Conservation (phyloP, 2,329 filamentous ascomycete species). For the Cordyceps tenuipes region DNA sequence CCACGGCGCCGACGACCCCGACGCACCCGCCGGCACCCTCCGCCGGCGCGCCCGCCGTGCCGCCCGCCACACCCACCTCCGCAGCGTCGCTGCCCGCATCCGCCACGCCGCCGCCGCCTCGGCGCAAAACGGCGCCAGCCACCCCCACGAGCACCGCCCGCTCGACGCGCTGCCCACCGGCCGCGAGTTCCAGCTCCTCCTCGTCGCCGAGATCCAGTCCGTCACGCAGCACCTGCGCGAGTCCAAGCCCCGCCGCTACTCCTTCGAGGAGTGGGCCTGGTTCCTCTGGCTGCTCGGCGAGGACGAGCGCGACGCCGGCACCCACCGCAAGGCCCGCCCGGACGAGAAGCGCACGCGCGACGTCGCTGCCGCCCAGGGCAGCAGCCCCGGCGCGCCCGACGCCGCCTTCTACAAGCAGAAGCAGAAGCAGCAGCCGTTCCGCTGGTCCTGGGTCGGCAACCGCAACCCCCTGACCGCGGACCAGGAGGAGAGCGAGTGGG, state of each 20-base stretch:
- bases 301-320: slow-evolving; percentile 44
- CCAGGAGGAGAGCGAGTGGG: slow-evolving; percentile 64
- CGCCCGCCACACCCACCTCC: not conserved
- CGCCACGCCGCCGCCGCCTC: slow-evolving; percentile 9
- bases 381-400: not conserved
- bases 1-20: not conserved
- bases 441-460: slow-evolving; percentile 68
- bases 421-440: slow-evolving; percentile 24
- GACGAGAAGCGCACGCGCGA: slow-evolving; percentile 17
- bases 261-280: slow-evolving; percentile 80
- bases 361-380: slow-evolving; percentile 4
- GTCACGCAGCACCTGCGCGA: slow-evolving; percentile 56
- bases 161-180: slow-evolving; percentile 32
- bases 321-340: slow-evolving; percentile 36
- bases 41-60: not conserved
- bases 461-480: slow-evolving; percentile 61
- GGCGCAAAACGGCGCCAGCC: not conserved
- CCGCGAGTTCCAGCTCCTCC: slow-evolving; percentile 51
- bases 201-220: slow-evolving; percentile 62
- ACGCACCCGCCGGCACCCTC: slow-evolving; percentile 6
- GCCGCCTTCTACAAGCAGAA: not conserved
- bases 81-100: not conserved
- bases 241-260: slow-evolving; percentile 54
- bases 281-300: slow-evolving; percentile 71
- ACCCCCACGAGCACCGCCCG: slow-evolving; percentile 24